A percentile compares a stretch with the other conserved stretches of the same genome.
Conservation (phyloP, 2,329 filamentous ascomycete species). For the Aspergillus eucalypticola region DNA sequence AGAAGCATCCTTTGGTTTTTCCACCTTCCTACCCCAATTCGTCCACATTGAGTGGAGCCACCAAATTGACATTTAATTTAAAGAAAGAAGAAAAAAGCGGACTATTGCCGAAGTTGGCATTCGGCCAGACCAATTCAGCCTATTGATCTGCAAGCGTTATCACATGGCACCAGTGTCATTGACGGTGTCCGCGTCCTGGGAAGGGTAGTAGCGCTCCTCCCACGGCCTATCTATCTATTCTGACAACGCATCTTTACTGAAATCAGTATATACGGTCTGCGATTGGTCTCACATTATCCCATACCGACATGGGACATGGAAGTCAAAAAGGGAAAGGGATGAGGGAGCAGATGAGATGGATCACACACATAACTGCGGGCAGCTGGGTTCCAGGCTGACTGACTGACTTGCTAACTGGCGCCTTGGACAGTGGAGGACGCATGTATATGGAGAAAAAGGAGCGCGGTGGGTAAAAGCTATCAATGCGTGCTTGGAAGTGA, state of each 20-base stretch:
- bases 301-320: not conserved
- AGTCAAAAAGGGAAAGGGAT: not conserved
- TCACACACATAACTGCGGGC: not conserved
- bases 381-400: not conserved
- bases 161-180: not conserved
- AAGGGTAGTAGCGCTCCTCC: not conserved
- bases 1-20: not conserved
- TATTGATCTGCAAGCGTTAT: conserved; percentile 1
- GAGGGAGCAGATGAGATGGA: not conserved
- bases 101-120: conserved; percentile 7
- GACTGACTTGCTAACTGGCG: not conserved
- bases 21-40: not conserved
- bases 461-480: not conserved
- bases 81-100: not conserved
- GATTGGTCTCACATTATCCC: not conserved
- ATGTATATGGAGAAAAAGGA: not conserved
- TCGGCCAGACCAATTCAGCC: not conserved
- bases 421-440: not conserved
- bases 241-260: not conserved
- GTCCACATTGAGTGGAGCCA: not conserved
- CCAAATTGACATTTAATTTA: not conserved
- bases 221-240: not conserved
- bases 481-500: not conserved
- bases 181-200: not conserved
- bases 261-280: not conserved